phyloP scores from a whole-genome alignment of 2,329 filamentous ascomycete species.

The Pseudogymnoascus sp. region DNA sequence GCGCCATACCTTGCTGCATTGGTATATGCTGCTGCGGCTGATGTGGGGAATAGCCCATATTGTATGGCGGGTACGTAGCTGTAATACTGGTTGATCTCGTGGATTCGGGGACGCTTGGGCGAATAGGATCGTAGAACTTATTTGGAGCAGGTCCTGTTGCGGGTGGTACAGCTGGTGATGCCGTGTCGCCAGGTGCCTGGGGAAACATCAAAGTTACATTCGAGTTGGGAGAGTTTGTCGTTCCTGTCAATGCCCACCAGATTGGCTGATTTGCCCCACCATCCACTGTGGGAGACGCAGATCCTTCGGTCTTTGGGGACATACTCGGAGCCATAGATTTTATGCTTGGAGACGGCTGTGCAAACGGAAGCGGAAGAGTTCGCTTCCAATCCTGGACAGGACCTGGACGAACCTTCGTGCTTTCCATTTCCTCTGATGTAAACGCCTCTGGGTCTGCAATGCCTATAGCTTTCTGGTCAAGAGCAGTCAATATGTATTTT shows the following conservation, averaged over 20 bases:
- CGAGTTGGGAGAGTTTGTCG: conserved; percentile 75
- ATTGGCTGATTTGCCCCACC: conserved; percentile 44
- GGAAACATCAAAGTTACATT: conserved; percentile 71
- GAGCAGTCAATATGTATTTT: conserved; percentile 75
- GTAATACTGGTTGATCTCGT: conserved; percentile 37
- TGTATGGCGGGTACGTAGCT: conserved; percentile 23
- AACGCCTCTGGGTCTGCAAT: conserved; percentile 65
- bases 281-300: conserved; percentile 38
- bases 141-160: conserved; percentile 41
- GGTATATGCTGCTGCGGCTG: conserved; percentile 15
- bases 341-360: conserved; percentile 16
- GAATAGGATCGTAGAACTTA: conserved; percentile 52
- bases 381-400: conserved; percentile 28
- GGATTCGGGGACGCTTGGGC: conserved; percentile 44
- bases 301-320: conserved; percentile 37
- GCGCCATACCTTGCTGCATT: conserved; percentile 18
- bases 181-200: conserved; percentile 11
- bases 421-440: conserved; percentile 68
- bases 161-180: conserved; percentile 23
- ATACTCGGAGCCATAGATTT: conserved; percentile 26
- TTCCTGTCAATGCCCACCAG: conserved; percentile 81
- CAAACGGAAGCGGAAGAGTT: conserved; percentile 17
- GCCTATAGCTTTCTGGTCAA: conserved; percentile 81
- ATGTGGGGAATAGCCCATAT: conserved; percentile 36
- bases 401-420: conserved; percentile 45